These are phyloP conservation scores for Carnegiea gigantea DNA, from an alignment of 179 eudicot genomes.

Conservation along the genomic window DNA sequence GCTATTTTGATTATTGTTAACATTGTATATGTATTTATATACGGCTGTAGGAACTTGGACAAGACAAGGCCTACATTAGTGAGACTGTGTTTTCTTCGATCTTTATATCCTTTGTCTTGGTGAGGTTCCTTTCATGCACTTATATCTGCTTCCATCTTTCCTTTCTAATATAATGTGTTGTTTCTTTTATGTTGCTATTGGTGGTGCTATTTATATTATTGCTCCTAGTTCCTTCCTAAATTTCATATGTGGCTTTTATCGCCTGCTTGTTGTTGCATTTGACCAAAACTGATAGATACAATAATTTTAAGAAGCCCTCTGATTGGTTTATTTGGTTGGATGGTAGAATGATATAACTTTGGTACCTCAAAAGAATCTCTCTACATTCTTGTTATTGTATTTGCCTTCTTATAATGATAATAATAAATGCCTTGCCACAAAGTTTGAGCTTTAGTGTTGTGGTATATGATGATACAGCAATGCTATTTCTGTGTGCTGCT, in stretches of 20 bases:
- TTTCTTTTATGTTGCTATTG: no score
- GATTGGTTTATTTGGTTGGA: not conserved
- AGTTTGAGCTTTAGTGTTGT: not conserved
- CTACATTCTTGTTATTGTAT: not conserved
- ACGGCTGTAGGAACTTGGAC: constrained; percentile 80
- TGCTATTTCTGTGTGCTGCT: not conserved
- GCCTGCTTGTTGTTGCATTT: not conserved
- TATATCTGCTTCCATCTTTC: not conserved
- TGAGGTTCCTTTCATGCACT: constrained; percentile 35
- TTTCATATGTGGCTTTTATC: not conserved
- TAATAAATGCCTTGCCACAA: not conserved
- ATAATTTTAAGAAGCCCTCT: not conserved
- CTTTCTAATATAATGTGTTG: not conserved
- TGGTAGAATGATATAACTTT: not conserved
- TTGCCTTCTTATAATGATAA: no score
- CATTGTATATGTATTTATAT: not conserved
- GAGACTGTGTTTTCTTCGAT: constrained; percentile 73
- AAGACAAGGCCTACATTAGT: constrained; percentile 83
- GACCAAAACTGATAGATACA: not conserved
- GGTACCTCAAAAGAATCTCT: not conserved
- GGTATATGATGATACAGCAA: not conserved
- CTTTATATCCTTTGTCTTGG: constrained; percentile 83
- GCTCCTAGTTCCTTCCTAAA: not conserved
- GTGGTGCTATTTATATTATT: no score
- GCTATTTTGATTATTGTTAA: constrained; percentile 11